These are phyloP conservation scores for Aspergillus bertholletiae DNA, from an alignment of 495 filamentous ascomycete genomes.

Conservation along the genomic window DNA sequence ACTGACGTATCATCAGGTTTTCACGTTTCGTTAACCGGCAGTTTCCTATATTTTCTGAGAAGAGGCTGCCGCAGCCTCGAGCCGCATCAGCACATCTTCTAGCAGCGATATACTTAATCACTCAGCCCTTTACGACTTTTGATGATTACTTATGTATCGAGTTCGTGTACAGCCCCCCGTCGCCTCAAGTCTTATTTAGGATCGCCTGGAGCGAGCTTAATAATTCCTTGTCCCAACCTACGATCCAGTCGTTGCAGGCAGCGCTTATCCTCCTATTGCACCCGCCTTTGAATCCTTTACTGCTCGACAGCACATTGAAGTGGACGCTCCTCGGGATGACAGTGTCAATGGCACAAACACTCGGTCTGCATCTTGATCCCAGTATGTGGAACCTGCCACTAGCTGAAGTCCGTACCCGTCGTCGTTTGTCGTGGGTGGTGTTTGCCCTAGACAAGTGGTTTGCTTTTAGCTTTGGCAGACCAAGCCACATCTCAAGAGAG, in stretches of 20 bases:
- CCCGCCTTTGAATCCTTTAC: neutral
- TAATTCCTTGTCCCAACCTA: neutral
- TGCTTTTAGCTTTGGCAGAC: slow-evolving; percentile 2
- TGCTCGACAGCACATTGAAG: neutral
- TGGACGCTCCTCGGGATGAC: slow-evolving; percentile 4
- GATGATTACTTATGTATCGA: slow-evolving; percentile 5
- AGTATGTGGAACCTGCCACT: neutral
- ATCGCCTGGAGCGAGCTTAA: neutral
- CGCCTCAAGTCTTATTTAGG: neutral
- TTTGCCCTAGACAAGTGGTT: slow-evolving; percentile 4
- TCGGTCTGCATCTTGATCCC: slow-evolving; percentile 4
- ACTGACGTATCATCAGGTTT: neutral
- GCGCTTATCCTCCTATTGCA: slow-evolving; percentile 1
- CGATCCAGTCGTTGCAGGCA: neutral
- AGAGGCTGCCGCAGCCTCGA: neutral
- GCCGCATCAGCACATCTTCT: neutral
- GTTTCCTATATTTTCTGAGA: neutral
- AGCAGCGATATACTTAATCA: neutral
- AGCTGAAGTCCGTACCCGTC: neutral
- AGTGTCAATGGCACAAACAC: neutral
- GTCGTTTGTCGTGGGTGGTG: neutral
- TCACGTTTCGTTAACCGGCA: neutral
- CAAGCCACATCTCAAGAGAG: neutral
- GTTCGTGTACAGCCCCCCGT: neutral
- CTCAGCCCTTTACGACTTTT: slow-evolving; percentile 1